Evolutionary conservation across 257 asterid species (phyloP).

Genomic region (Petunia secreta): DNA sequence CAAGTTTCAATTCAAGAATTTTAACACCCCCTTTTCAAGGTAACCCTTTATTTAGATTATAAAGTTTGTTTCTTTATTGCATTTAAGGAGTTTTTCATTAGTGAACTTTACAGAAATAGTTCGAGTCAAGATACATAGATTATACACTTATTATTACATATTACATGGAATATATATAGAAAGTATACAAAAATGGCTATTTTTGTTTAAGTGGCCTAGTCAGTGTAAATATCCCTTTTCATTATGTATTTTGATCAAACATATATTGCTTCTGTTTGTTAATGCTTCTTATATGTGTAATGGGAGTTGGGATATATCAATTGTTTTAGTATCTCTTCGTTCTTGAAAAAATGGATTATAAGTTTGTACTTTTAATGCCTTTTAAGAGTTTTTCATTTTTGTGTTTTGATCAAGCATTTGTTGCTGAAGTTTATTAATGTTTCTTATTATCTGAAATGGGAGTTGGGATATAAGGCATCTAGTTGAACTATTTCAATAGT

Average conservation of each 20-base stretch:
- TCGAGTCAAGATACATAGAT: too few species aligned
- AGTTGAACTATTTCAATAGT: not conserved
- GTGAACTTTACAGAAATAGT: too few species aligned
- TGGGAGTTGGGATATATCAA: constrained; percentile 14
- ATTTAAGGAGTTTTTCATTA: too few species aligned
- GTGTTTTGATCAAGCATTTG: not conserved
- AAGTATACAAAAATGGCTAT: too few species aligned
- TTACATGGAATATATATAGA: too few species aligned
- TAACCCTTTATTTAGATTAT: constrained; percentile 3
- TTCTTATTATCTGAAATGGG: not conserved
- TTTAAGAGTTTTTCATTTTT: not conserved
- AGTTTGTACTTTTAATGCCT: too few species aligned
- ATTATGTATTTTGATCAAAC: not conserved
- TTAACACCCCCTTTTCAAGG: constrained; percentile 47
- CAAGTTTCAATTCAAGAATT: constrained; percentile 39
- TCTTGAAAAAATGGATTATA: too few species aligned
- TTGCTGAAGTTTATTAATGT: not conserved
- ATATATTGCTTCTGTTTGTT: not conserved
- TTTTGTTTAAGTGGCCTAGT: too few species aligned
- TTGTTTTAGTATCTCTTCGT: not conserved
- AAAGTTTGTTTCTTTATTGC: too few species aligned
- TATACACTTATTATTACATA: too few species aligned
- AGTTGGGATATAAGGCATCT: not conserved
- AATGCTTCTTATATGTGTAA: not conserved
- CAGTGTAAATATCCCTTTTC: not conserved